Base-by-base conservation (phyloP, 306 rosid species). In the Pterocarpus macrocarpus region DNA sequence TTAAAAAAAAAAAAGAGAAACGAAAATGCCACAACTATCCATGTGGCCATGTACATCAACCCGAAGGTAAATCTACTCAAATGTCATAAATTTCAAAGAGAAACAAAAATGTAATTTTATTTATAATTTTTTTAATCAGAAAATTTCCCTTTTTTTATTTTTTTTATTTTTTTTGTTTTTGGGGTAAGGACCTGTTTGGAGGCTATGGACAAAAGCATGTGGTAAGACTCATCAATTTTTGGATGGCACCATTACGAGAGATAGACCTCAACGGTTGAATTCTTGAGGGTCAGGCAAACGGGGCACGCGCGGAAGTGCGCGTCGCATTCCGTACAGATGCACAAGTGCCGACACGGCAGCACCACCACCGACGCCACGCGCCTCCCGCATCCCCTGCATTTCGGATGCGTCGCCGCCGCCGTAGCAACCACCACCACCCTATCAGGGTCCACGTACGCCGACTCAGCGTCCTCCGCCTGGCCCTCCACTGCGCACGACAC, bases 311-410 rank as follows among this genome's bases (percentile, higher is more conserved):
- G 86, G 61, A 80, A 90, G 80, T 85, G 85, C 64, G 77, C 85
- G 76, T 90, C 97, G 71, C 99, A 95, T 71, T 89, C 91, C 64
- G 89, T 71, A 75, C 99, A 95, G 3, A 93, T 72, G 84, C 97
- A 88, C 7, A 95, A 82, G 77, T 95, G 98, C 83, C 97, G 94
- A 81, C 99, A 95, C 66, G 98, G 99, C 87, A 95, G 45, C 65
- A 88, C 82, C 17, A 93, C 94, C 82, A 93, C 93, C 76, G 97
- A 86, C 0, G 98, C 98, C 50, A 83, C 90, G 58, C 92, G 92
- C 80, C 74, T 78, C 66, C 83, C 80, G 69, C 99, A 95, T n/a
- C 81, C 96, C 79, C 86, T 86, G 43, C 99, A 95, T 80, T 87
- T 89, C 16, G 90, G 95, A 8, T 84, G 87, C 59, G 86, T 33